Evolutionary conservation across 768 basidiomycete genomes (phyloP).

Genomic region (Lactarius quietus): DNA sequence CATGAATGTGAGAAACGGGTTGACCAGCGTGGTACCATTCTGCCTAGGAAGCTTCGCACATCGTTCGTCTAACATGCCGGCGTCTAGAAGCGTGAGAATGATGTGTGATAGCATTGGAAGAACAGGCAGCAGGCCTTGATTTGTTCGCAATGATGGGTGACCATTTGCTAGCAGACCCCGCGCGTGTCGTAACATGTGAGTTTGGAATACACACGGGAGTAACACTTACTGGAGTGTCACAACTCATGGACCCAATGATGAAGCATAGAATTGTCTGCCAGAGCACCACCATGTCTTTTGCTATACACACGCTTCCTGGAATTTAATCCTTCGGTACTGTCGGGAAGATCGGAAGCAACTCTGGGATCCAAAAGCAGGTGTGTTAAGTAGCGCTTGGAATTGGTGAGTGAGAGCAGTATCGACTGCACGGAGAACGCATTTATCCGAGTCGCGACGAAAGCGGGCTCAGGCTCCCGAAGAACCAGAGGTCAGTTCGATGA

Average conservation of each 20-base stretch:
- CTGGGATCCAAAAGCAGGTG: conserved; percentile 47
- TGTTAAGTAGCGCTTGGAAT: conserved; percentile 59
- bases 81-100: conserved; percentile 35
- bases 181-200: neutral
- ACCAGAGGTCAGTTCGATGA: conserved; percentile 12
- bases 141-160: conserved; percentile 69
- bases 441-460: conserved; percentile 56
- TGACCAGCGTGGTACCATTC: conserved; percentile 46
- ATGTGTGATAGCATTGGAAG: neutral
- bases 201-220: neutral
- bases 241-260: conserved; percentile 76
- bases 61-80: conserved; percentile 53
- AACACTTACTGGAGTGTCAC: conserved; percentile 61
- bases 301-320: conserved; percentile 30
- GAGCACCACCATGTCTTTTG: conserved; percentile 39
- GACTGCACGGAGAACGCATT: conserved; percentile 39
- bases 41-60: conserved; percentile 51
- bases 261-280: conserved; percentile 67
- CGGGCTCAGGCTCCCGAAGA: neutral
- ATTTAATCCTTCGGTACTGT: conserved; percentile 53
- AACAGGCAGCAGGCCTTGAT: conserved; percentile 43
- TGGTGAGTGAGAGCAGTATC: conserved; percentile 1
- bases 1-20: conserved; percentile 55
- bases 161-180: conserved; percentile 66
- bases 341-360: conserved; percentile 50